Evolutionary conservation across 371 early-diverging fungal species (phyloP), one percentile per base, ranked within the genome.

Genomic region (Aphelidium insulamus): DNA sequence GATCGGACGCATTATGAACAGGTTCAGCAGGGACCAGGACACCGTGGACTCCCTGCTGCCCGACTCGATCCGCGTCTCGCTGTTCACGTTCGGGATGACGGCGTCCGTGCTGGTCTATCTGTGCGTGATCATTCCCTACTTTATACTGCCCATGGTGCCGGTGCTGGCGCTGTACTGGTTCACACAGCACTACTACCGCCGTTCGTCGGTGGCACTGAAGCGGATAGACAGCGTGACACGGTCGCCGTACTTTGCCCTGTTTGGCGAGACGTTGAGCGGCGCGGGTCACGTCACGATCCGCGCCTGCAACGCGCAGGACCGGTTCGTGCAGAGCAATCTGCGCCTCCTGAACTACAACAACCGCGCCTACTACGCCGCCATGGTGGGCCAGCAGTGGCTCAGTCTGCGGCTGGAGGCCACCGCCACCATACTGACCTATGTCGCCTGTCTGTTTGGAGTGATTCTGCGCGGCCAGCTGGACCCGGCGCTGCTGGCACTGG

Each of bases 351-450:
- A 78, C 39, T 49, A 44, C 17, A 68, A 79, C 50, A 72, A 75
- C 46, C 60, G 83, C 10, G 72, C 85, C 5, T 83, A 69, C 54
- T 69, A 73, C 30, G 69, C 66, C 43, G 50, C 76, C 48, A 83
- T 85, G 82, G 69, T 69, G 5, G 65, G 72, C 27, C 85, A 84
- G 56, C 74, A 83, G 29, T 86, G 88, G 91, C 54, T 87, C n/a
- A 69, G 69, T 37, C 47, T 73, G 29, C 77, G 90, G 26, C 68
- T 74, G 5, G 83, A 81, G 24, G 23, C 72, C 0, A 49, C 72
- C 5, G 67, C 72, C 19, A 67, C 80, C 3, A 39, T 67, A 21
- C 69, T 86, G 16, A 52, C 77, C 8, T 74, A 80, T 48, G 50
- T 55, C 37, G 62, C 80, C 16, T 74, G 73, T 14, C 35, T 69